Conservation (phyloP, 768 basidiomycete genomes). For the Termitomyces sp. region DNA sequence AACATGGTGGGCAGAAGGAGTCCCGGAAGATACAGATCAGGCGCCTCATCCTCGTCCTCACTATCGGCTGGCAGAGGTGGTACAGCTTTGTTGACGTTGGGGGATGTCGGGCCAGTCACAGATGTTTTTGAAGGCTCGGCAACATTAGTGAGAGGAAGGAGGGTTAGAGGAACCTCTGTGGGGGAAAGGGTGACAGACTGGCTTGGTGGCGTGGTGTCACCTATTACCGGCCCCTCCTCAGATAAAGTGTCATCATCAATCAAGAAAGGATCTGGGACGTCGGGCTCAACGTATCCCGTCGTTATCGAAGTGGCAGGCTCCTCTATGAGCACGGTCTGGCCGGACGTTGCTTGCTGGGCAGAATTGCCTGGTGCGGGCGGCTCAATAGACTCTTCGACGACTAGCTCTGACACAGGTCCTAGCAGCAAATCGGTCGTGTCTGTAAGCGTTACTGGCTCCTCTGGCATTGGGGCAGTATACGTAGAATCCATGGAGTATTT, state of each 20-base stretch:
- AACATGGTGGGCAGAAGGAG: constrained; percentile 76
- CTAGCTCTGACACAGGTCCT: neutral
- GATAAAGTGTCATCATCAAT: constrained; percentile 50
- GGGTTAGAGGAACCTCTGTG: constrained; percentile 39
- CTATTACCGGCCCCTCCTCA: constrained; percentile 30
- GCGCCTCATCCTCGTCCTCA: constrained; percentile 47
- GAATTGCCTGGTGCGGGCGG: neutral
- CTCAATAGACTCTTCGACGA: constrained; percentile 4
- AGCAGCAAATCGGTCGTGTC: neutral
- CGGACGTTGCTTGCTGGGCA: neutral
- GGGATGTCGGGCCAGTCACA: constrained; percentile 22
- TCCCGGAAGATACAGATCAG: constrained; percentile 61
- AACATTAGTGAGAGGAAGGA: constrained; percentile 22
- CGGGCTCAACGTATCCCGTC: constrained; percentile 34
- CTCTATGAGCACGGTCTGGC: constrained; percentile 1
- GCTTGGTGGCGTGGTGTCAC: constrained; percentile 17
- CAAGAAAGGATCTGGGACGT: constrained; percentile 57
- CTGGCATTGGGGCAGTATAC: neutral
- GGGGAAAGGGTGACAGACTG: constrained; percentile 26
- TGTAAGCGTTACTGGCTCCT: neutral
- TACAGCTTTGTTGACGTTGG: constrained; percentile 52
- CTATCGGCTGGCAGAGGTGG: constrained; percentile 41
- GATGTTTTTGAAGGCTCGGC: constrained; percentile 15
- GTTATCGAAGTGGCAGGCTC: constrained; percentile 23
- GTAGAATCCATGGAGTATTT: constrained; percentile 5